Conservation (phyloP, 1,284 basidiomycete genomes). For the Puccinia hordei region DNA sequence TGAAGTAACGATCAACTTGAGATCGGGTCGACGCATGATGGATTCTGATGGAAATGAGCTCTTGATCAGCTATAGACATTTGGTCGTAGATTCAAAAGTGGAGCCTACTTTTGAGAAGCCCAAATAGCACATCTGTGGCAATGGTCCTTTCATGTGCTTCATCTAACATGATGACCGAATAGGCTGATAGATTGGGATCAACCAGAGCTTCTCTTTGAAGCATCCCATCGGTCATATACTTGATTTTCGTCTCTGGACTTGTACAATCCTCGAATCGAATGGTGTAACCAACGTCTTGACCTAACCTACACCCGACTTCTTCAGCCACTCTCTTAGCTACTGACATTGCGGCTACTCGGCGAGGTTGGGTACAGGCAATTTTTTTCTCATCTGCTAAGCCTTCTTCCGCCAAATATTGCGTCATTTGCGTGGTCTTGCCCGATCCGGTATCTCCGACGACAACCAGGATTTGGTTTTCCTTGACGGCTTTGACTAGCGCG, state of each 20-base stretch:
- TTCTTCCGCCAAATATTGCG: slow-evolving; percentile 85
- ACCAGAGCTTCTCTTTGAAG: slow-evolving; percentile 93
- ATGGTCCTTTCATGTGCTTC: slow-evolving; percentile 99
- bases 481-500: slow-evolving; percentile 83
- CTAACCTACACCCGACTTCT: slow-evolving; percentile 93
- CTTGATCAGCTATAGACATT: slow-evolving; percentile 4
- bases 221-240: slow-evolving; percentile 99
- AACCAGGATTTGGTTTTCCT: slow-evolving; percentile 88
- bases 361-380: slow-evolving; percentile 95
- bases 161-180: slow-evolving; percentile 96
- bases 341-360: slow-evolving; percentile 98
- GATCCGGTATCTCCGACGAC: slow-evolving; percentile 89
- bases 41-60: slow-evolving; percentile 64
- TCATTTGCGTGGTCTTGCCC: slow-evolving; percentile 69
- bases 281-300: slow-evolving; percentile 95
- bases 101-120: slow-evolving; percentile 78
- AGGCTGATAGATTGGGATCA: slow-evolving; percentile 87
- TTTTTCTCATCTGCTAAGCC: slow-evolving; percentile 82
- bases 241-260: slow-evolving; percentile 94
- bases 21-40: slow-evolving; percentile 85
- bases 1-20: slow-evolving; percentile 97
- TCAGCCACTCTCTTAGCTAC: slow-evolving; percentile 98
- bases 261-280: slow-evolving; percentile 99
- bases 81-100: too few species aligned
- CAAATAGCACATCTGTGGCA: slow-evolving; percentile 95